Evolutionary conservation across 495 filamentous ascomycete genomes (phyloP), one percentile per base, ranked within the genome.

Genomic region (Pyrenula aspistea): DNA sequence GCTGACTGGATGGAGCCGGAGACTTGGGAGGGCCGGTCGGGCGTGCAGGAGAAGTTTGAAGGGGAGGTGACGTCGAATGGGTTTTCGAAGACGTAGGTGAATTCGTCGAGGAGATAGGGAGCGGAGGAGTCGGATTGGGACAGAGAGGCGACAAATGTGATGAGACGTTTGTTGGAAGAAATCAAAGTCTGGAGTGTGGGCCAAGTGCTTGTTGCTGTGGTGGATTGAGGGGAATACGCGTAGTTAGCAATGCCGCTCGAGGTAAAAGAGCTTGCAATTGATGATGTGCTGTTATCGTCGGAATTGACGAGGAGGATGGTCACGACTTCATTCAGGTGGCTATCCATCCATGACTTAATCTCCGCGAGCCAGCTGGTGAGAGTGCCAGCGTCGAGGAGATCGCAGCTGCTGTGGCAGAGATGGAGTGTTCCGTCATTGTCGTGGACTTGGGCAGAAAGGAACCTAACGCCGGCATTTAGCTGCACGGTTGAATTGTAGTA

Each of bases 81-180:
- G 22, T 85, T 89, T 67, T 92, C 88, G 79, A 85, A 91, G 67
- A 90, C 71, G 63, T 84, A 86, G 50, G 70, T 76, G 67, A 88
- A 91, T 67, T 91, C 79, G 65, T 87, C 78, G 55, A 89, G 73
- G 4, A 91, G 79, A 73, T 88, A 89, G 0, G 83, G 77, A 57
- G 80, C 76, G 0, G 61, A 56, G 10, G 70, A 61, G 54, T 76
- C 74, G 53, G 68, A 24, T 48, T 56, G 59, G 20, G 65, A 62
- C 53, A 86, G 62, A 22, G 73, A 74, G 3, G 84, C 76, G 59
- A 89, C 73, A 61, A 87, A 89, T 10, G 77, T 76, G 55, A 89
- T 74, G 0, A 91, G 73, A 0, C 85, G 82, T 8, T 74, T 85
- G 58, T 80, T 79, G 42, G 77, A 66, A 52, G 65, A 67, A 64